These are phyloP conservation scores for Desmodesmus armatus DNA, from an alignment of 139 green algal species.

Conservation along the genomic window DNA sequence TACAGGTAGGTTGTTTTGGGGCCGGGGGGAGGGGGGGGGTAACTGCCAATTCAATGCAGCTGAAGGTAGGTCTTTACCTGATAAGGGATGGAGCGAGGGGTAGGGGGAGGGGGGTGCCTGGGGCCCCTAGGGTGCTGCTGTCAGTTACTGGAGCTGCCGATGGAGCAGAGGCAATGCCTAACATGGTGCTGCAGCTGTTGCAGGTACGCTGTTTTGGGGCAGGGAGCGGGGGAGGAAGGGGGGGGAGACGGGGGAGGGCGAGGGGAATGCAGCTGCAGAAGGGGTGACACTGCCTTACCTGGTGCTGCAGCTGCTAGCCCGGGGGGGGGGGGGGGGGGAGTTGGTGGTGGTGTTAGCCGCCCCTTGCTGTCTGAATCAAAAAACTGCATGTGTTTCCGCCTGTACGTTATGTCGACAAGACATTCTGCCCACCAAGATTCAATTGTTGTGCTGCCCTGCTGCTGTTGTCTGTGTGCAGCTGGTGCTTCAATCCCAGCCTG, in stretches of 20 bases:
- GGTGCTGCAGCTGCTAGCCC: neutral
- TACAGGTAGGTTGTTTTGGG: neutral
- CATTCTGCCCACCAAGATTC: neutral
- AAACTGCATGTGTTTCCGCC: neutral
- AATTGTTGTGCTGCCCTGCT: neutral
- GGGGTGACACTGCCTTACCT: neutral
- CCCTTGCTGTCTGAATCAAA: neutral
- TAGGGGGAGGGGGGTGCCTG: neutral
- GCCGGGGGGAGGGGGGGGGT: neutral
- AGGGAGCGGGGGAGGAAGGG: too few relatives aligned
- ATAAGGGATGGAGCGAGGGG: neutral
- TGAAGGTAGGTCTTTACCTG: neutral
- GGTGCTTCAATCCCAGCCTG: neutral
- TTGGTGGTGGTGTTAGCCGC: neutral
- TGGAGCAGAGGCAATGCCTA: neutral
- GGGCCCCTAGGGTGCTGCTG: slow-evolving; percentile 9
- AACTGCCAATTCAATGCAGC: too few relatives aligned
- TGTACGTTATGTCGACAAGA: neutral
- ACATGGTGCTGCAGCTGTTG: neutral
- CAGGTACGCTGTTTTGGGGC: too few relatives aligned
- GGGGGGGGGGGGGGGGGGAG: neutral
- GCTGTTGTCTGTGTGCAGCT: slow-evolving; percentile 2
- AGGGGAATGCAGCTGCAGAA: neutral
- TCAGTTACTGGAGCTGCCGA: slow-evolving; percentile 1
- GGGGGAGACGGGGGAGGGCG: too few relatives aligned